phyloP scores from a whole-genome alignment of 1,284 basidiomycete genomes.

The Ustilago bromivora region DNA sequence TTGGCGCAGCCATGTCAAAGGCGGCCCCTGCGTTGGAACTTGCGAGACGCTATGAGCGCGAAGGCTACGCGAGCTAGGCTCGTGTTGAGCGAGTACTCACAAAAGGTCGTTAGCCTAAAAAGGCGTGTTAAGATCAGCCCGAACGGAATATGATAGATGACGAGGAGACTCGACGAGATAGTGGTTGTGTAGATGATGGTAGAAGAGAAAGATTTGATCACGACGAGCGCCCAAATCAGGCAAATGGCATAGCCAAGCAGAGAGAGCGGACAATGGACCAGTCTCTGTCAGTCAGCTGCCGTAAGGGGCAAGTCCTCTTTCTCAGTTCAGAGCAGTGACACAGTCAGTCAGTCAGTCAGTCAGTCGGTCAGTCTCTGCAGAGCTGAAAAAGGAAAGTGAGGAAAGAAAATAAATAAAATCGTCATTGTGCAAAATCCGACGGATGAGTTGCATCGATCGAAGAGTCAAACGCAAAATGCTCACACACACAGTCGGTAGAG shows the following conservation, averaged over 20 bases:
- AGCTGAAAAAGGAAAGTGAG: constrained; percentile 7
- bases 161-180: constrained; percentile 25
- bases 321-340: no score
- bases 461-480: constrained; percentile 1
- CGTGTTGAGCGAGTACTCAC: constrained; percentile 23
- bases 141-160: constrained; percentile 16
- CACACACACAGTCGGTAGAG: neutral
- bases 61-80: neutral
- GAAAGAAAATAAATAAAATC: constrained; percentile 4
- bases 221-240: constrained; percentile 9
- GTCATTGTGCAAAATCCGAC: constrained; percentile 5
- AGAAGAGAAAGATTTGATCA: constrained; percentile 15
- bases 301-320: constrained; percentile 2
- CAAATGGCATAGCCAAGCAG: constrained; percentile 1
- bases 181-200: constrained; percentile 23
- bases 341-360: constrained; percentile 2
- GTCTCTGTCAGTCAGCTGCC: constrained; percentile 4
- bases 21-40: constrained; percentile 14
- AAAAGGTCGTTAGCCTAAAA: constrained; percentile 45
- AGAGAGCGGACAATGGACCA: neutral
- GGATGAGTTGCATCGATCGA: constrained; percentile 18
- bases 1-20: constrained; percentile 10
- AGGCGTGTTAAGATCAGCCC: constrained; percentile 26
- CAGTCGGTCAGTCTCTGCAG: neutral
- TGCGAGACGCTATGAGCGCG: constrained; percentile 7